Base-by-base conservation (phyloP, 1,284 basidiomycete species). In the Albatrellus sp. region DNA sequence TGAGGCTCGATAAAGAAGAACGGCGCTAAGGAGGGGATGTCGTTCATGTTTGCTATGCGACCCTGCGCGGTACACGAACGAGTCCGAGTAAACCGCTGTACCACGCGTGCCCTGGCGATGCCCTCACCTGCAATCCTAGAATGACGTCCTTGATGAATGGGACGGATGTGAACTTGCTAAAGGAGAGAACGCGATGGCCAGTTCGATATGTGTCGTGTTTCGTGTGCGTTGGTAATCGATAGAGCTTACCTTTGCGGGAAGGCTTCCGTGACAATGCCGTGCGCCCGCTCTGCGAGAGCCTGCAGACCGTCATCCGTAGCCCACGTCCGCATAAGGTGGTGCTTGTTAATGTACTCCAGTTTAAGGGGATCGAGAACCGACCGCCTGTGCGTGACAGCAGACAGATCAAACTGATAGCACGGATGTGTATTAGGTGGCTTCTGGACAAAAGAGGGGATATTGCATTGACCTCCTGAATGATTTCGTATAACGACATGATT, bases 1-100 rank as follows among this genome's bases (percentile, higher is more conserved):
- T 80, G 65, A 0, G 88, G 88, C 6, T 76, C 70, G 16, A 73
- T 57, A 58, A 90, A 94, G 61, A 92, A 79, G 59, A 81, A 91
- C 0, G 81, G 74, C 0, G 77, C 80, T 13, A 79, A 63, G 0
- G 56, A 54, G 0, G 82, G 72, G 38, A 92, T 70, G 48, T 91
- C 86, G 36, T 69, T 65, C 32, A 91, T 58, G 39, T 77, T 80
- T 6, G 70, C 70, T 2, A 85, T 64, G 16, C 89, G 80, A 33
- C 84, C 77, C 82, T 44, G 43, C 12, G 34, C 20, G 9, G 90
- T 49, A 9, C 28, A 24, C 37, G 20, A 37, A 41, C 40, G 28
- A 30, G 4, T 16, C 30, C 19, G 28, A 33, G n/a, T 16, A n/a
- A 16, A 7, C 9, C 6, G 19, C 28, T 14, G 16, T 10, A 34